Evolutionary conservation across 176 grass and related monocot genomes (phyloP).

Genomic region (Paspalum vaginatum): DNA sequence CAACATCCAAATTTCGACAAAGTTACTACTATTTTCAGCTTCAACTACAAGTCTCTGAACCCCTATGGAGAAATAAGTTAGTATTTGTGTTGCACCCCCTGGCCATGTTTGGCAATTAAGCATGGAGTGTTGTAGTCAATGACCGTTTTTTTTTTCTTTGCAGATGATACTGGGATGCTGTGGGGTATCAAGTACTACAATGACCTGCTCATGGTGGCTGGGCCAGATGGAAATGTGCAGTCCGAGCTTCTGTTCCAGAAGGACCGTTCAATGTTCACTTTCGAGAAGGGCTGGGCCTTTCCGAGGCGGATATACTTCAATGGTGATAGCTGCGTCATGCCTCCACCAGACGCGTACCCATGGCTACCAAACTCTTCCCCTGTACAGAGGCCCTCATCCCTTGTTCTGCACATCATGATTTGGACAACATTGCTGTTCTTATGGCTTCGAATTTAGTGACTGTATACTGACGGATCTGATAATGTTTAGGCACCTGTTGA

Average conservation of each 20-base stretch:
- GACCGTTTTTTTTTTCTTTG: neutral
- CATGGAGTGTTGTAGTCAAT: neutral
- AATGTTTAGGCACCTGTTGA: neutral
- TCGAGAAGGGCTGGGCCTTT: conserved; percentile 72
- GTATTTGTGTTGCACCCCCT: conserved; percentile 32
- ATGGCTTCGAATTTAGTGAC: conserved; percentile 9
- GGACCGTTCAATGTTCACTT: conserved; percentile 51
- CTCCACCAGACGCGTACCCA: conserved; percentile 64
- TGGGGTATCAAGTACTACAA: conserved; percentile 84
- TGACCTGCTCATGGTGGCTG: conserved; percentile 65
- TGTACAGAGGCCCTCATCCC: conserved; percentile 18
- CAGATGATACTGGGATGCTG: conserved; percentile 83
- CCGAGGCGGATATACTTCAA: conserved; percentile 82
- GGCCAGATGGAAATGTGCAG: conserved; percentile 71
- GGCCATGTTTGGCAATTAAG: neutral
- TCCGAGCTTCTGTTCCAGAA: conserved; percentile 69
- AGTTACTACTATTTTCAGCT: conserved; percentile 69
- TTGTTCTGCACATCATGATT: conserved; percentile 25
- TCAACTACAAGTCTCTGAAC: conserved; percentile 64
- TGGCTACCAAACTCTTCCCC: conserved; percentile 55
- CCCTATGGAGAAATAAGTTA: conserved; percentile 72
- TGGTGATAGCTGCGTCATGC: conserved; percentile 77
- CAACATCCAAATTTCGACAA: conserved; percentile 78
- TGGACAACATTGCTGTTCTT: conserved; percentile 44
- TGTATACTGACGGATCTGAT: neutral